Evolutionary conservation across 768 basidiomycete genomes (phyloP).

Genomic region (Tylopilus balloui): DNA sequence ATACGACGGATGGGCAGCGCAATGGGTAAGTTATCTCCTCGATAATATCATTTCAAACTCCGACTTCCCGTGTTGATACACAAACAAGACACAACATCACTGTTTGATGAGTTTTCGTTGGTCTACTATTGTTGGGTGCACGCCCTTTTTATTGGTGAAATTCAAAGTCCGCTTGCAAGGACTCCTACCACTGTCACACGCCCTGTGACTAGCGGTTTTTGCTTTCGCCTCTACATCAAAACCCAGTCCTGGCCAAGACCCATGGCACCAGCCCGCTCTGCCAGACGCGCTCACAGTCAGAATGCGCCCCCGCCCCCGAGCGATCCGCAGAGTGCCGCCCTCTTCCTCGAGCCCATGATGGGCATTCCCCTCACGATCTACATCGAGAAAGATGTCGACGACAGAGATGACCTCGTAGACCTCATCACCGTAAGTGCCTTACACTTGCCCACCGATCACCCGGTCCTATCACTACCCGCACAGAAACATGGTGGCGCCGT

Average conservation of each 20-base stretch:
- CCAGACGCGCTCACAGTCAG: slow-evolving; percentile 44
- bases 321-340: slow-evolving; percentile 36
- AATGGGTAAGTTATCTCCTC: slow-evolving; percentile 12
- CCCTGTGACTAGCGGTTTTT: slow-evolving; percentile 17
- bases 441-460: slow-evolving; percentile 1
- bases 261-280: slow-evolving; percentile 77
- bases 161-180: slow-evolving; percentile 27
- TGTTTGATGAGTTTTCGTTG: too few relatives aligned
- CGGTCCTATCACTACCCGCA: neutral
- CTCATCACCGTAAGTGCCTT: slow-evolving; percentile 57
- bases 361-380: slow-evolving; percentile 72
- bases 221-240: slow-evolving; percentile 22
- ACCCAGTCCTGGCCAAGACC: slow-evolving; percentile 46
- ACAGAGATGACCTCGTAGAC: slow-evolving; percentile 59
- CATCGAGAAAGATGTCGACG: slow-evolving; percentile 75
- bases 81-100: slow-evolving; percentile 25
- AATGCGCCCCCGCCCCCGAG: slow-evolving; percentile 25
- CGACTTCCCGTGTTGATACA: slow-evolving; percentile 26
- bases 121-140: too few relatives aligned
- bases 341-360: slow-evolving; percentile 82
- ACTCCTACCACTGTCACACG: slow-evolving; percentile 27
- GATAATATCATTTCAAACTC: slow-evolving; percentile 33
- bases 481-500: slow-evolving; percentile 78
- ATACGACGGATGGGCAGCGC: neutral
- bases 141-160: too few relatives aligned